Percentiles rank a stretch among this genome's conserved stretches.
Evolutionary conservation across 352 stramenopile genomes (phyloP).

Genomic region (Aphanomyces euteiches): DNA sequence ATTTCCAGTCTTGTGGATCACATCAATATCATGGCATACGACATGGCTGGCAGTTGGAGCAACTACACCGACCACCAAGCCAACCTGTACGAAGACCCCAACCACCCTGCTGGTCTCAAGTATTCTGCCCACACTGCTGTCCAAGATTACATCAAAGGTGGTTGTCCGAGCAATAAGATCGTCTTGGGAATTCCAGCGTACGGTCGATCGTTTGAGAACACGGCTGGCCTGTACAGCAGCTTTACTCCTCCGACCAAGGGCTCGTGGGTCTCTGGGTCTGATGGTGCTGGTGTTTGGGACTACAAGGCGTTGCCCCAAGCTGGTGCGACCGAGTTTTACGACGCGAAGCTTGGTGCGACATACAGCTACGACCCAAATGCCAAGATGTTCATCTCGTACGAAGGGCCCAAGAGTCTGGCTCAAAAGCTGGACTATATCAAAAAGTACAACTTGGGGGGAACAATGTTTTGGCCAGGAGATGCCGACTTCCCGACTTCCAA

Average conservation of each 20-base stretch:
- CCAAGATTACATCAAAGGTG: slow-evolving; percentile 25
- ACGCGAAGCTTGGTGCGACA: slow-evolving; percentile 6
- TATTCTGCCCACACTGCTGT: slow-evolving; percentile 6
- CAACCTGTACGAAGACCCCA: slow-evolving; percentile 23
- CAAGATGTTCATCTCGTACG: slow-evolving; percentile 14
- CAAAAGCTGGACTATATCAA: slow-evolving; percentile 22
- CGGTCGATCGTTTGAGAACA: slow-evolving; percentile 17
- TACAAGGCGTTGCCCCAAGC: slow-evolving; percentile 10
- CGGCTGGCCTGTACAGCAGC: slow-evolving; percentile 4
- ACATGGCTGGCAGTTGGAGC: slow-evolving; percentile 20
- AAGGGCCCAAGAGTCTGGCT: not conserved
- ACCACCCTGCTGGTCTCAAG: slow-evolving; percentile 13
- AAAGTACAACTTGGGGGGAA: slow-evolving; percentile 20
- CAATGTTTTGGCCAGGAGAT: slow-evolving; percentile 21
- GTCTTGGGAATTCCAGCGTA: slow-evolving; percentile 14
- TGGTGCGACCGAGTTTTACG: slow-evolving; percentile 14
- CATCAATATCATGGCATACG: slow-evolving; percentile 24
- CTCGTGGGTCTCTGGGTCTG: not conserved
- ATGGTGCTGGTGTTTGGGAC: slow-evolving; percentile 10
- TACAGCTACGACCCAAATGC: slow-evolving; percentile 22
- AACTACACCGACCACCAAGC: slow-evolving; percentile 18
- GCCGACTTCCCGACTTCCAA: not conserved
- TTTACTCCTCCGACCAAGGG: slow-evolving; percentile 14
- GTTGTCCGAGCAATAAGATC: slow-evolving; percentile 11
- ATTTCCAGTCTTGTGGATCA: slow-evolving; percentile 4